Base-by-base conservation (phyloP, 2,329 filamentous ascomycete genomes). In the Mollisia scopiformis region DNA sequence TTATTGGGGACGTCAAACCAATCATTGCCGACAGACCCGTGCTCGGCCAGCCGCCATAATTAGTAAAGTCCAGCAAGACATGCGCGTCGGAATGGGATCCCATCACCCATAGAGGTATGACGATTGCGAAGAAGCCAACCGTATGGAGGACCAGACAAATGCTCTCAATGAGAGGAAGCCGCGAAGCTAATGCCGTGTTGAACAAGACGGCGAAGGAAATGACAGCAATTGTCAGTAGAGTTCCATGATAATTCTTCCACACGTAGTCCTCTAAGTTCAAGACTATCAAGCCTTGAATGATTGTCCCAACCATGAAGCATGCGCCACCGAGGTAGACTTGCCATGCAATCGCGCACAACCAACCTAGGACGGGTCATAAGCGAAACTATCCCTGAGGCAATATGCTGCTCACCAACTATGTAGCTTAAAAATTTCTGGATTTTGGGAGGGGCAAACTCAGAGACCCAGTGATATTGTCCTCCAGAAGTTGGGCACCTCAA, bases 391-490 rank as follows among this genome's bases (percentile, higher is more conserved):
- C n/a, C n/a, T n/a, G n/a, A n/a, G n/a, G n/a, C n/a, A n/a, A n/a
- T n/a, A n/a, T n/a, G n/a, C n/a, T n/a, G n/a, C n/a, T n/a, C n/a
- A n/a, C n/a, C n/a, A n/a, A n/a, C n/a, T n/a, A 82, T 67, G 65
- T 86, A 87, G 61, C 43, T 28, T 16, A 86, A 73, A 39, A 80
- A 78, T 60, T 79, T 82, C 63, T 85, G 82, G 51, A 77, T 74
- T 43, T 72, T 72, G 0, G 70, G 73, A 0, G 82, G 79, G 0
- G 81, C 77, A 62, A 84, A 83, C 54, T 83, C 80, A 1, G 78
- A 82, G 0, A 84, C 81, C 82, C 82, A 85, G 64, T 84, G 81
- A 61, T 85, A 85, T 63, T 86, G 83, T 3, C 84, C 84, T 23
- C 83, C 84, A 3, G 79, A 78, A 0, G 81, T 86, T 0, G 84